Evolutionary conservation across 2,329 filamentous ascomycete species (phyloP), one percentile per base, ranked within the genome.

Genomic region (Exophiala oligosperma): DNA sequence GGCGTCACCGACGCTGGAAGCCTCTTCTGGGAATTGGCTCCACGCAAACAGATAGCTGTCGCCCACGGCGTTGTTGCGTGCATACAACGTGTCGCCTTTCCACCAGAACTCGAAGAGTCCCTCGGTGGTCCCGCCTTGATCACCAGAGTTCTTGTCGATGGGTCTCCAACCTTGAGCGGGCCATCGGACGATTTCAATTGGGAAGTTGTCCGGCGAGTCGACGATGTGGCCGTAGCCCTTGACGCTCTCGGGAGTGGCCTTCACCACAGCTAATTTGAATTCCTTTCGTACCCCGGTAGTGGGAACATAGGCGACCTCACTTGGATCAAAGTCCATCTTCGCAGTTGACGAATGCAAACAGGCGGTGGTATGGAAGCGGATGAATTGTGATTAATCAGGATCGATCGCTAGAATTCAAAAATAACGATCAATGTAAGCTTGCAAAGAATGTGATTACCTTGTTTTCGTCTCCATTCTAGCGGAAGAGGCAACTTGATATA

Each of bases 41-140:
- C 57, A 59, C n/a, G 57, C 57, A 28, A 59, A 59, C n/a, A 59
- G 47, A 43, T 59, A 59, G 12, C 51, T 54, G 40, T 46, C 40
- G 11, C 57, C 57, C 14, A 59, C 57, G 21, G 57, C 57, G 26
- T 55, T 55, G 52, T 59, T 59, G 28, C 57, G 57, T 3, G 57
- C 57, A 41, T 59, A 59, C 21, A 59, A 40, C n/a, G 52, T 55
- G 47, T 59, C 57, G 14, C 57, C 57, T 49, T 59, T 59, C 57
- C 57, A 59, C 57, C 57, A 59, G 32, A 59, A 59, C 26, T 59
- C 57, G 43, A 59, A 59, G 12, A 59, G 38, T 4, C 57, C 57
- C 14, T 59, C 57, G 17, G 57, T 55, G 2, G 54, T 40, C 12
- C 57, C 57, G 32, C 57, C 57, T 26, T 59, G 57, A 29, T 59